Evolutionary conservation across 1,284 basidiomycete species (phyloP).

Genomic region (Cryptococcus sp.): DNA sequence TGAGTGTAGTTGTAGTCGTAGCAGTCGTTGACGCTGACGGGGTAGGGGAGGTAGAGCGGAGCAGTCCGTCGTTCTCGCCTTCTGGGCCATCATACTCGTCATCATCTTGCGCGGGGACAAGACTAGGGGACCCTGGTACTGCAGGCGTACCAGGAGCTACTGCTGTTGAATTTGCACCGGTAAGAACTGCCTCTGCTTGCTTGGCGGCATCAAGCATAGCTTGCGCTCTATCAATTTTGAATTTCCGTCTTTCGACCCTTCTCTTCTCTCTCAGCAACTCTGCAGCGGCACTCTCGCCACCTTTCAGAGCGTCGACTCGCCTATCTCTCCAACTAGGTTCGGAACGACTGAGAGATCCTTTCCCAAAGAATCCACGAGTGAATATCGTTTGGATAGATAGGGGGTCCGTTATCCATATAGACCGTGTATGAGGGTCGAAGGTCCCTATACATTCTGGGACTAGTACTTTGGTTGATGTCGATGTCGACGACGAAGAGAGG

Average conservation of each 20-base stretch:
- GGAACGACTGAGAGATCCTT: slow-evolving; percentile 87
- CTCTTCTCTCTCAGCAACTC: slow-evolving; percentile 86
- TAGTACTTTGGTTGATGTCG: slow-evolving; percentile 6
- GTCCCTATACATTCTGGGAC: slow-evolving; percentile 56
- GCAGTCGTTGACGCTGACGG: slow-evolving; percentile 12
- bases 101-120: slow-evolving; percentile 4
- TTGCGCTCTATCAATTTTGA: slow-evolving; percentile 76
- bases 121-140: slow-evolving; percentile 1
- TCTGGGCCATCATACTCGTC: slow-evolving; percentile 9
- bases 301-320: slow-evolving; percentile 64
- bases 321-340: slow-evolving; percentile 90
- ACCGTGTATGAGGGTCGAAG: slow-evolving; percentile 70
- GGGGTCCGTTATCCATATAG: slow-evolving; percentile 73
- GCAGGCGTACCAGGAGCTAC: slow-evolving; percentile 1
- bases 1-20: slow-evolving; percentile 6
- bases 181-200: slow-evolving; percentile 51
- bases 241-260: slow-evolving; percentile 78
- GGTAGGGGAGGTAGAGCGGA: slow-evolving; percentile 17
- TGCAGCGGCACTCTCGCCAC: slow-evolving; percentile 48
- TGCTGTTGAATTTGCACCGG: slow-evolving; percentile 12
- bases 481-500: slow-evolving; percentile 2
- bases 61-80: slow-evolving; percentile 1
- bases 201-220: slow-evolving; percentile 52
- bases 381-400: slow-evolving; percentile 72
- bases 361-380: slow-evolving; percentile 93